Conservation (phyloP, 2,329 filamentous ascomycete species). For the Thelonectria olida region DNA sequence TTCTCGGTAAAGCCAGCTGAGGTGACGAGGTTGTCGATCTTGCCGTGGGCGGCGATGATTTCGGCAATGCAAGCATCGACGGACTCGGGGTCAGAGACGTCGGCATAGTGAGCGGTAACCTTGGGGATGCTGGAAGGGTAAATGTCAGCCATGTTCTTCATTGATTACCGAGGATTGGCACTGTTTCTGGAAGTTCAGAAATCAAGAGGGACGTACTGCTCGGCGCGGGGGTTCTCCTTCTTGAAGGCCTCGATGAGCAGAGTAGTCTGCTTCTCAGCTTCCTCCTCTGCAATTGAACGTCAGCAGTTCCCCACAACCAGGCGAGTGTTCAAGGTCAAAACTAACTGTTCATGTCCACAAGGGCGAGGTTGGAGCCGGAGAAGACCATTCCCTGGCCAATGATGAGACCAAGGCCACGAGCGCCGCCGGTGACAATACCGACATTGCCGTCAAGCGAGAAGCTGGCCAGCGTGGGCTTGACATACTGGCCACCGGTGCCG, state of each 20-base stretch:
- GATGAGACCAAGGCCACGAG: constrained; percentile 86
- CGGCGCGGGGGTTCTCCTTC: constrained; percentile 79
- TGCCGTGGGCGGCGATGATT: constrained; percentile 68
- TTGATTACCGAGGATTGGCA: too few relatives aligned
- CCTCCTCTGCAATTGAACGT: constrained; percentile 69
- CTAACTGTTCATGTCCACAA: constrained; percentile 92
- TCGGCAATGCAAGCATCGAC: constrained; percentile 79
- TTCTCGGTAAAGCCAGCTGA: constrained; percentile 98
- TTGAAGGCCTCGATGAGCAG: constrained; percentile 79
- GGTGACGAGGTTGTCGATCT: constrained; percentile 91
- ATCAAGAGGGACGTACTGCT: constrained; percentile 58
- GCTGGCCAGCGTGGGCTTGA: constrained; percentile 83
- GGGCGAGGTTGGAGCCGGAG: constrained; percentile 87
- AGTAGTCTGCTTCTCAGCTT: constrained; percentile 80
- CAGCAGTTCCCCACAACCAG: constrained; percentile 7
- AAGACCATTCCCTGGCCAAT: constrained; percentile 93
- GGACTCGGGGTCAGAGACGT: constrained; percentile 83
- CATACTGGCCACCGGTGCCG: constrained; percentile 81
- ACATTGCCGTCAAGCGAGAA: constrained; percentile 89
- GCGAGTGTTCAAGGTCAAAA: constrained; percentile 27
- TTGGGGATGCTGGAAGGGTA: constrained; percentile 68
- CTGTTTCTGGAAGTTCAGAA: not conserved
- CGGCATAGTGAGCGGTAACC: constrained; percentile 89
- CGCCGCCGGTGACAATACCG: constrained; percentile 88
- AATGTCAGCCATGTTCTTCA: constrained; percentile 11